phyloP scores from a whole-genome alignment of 2,329 filamentous ascomycete genomes.

The Thelonectria olida region DNA sequence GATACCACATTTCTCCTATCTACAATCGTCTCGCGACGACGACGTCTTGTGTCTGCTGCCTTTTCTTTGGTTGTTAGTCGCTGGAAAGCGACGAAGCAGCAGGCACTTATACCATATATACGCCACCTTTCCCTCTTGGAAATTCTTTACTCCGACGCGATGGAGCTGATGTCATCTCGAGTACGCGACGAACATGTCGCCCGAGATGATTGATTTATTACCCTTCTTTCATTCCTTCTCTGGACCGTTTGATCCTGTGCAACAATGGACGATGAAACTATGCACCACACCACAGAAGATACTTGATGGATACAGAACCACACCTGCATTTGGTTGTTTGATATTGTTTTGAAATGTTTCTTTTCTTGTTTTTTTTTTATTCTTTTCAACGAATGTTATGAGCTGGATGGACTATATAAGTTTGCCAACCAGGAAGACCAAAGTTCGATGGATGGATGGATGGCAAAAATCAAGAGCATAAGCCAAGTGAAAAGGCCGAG shows the following conservation, averaged over 20 bases:
- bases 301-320: conserved; percentile 30
- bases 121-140: conserved; percentile 7
- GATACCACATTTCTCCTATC: conserved; percentile 30
- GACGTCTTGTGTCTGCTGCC: conserved; percentile 17
- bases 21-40: conserved; percentile 18
- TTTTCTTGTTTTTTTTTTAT: conserved; percentile 13
- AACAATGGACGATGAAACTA: conserved; percentile 10
- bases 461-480: conserved; percentile 28
- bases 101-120: conserved; percentile 16
- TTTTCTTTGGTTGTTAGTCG: conserved; percentile 20
- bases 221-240: conserved; percentile 28
- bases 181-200: neutral
- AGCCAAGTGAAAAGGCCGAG: conserved; percentile 28
- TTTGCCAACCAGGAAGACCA: conserved; percentile 16
- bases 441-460: conserved; percentile 11
- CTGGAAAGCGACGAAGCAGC: conserved; percentile 19
- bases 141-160: conserved; percentile 16
- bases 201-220: conserved; percentile 13
- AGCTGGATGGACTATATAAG: neutral
- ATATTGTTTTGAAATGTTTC: conserved; percentile 6
- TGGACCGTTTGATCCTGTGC: conserved; percentile 20
- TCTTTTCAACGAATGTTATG: neutral
- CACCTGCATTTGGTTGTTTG: conserved; percentile 9
- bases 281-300: conserved; percentile 38
- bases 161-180: conserved; percentile 12